Conservation (phyloP, 2,329 filamentous ascomycete genomes). For the Pestalotiopsis fici region DNA sequence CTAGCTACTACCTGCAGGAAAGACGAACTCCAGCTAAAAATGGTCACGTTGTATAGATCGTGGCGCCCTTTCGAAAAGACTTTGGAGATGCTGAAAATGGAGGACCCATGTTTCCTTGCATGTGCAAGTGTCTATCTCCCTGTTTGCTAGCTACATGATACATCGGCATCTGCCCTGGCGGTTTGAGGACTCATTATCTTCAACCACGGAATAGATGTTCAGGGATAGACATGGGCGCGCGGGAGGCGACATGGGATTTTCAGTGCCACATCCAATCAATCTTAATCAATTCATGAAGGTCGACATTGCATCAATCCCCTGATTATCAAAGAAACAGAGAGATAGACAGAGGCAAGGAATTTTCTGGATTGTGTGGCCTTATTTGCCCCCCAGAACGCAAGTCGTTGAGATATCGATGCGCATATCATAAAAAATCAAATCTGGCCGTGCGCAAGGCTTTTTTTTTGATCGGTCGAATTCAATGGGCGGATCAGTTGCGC, state of each 20-base stretch:
- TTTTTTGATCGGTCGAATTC: not conserved
- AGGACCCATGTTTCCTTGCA: not conserved
- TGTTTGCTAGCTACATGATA: not conserved
- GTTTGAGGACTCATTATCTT: not conserved
- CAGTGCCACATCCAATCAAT: not conserved
- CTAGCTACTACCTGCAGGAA: not conserved
- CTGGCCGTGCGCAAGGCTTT: not conserved
- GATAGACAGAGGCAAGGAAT: not conserved
- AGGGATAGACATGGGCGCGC: not conserved
- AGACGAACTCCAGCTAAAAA: not conserved
- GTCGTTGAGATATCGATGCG: not conserved
- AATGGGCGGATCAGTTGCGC: not conserved
- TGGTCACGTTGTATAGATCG: not conserved
- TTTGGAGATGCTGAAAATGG: not conserved
- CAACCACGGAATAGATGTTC: not conserved
- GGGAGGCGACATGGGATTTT: not conserved
- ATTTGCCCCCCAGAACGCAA: not conserved
- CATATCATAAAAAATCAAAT: not conserved
- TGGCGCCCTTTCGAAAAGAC: not conserved
- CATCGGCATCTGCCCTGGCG: not conserved
- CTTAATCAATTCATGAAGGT: not conserved
- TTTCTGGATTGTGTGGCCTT: not conserved
- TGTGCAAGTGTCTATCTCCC: not conserved
- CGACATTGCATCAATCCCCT: not conserved
- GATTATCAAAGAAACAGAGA: not conserved